Conservation (phyloP, 83 land plant genomes). For the Picea abies region DNA sequence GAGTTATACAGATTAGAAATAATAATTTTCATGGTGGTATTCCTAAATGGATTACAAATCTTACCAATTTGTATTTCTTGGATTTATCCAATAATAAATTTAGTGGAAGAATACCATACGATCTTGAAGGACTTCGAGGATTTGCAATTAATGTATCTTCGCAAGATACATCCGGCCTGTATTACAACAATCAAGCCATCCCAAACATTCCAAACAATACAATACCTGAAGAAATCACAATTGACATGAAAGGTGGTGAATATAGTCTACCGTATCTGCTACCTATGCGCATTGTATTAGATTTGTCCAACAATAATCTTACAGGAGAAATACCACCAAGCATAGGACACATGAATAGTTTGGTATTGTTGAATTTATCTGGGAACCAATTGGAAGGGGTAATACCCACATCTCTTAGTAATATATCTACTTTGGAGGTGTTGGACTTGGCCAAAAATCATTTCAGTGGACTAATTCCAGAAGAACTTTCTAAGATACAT, state of each 20-base stretch:
- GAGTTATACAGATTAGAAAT: neutral
- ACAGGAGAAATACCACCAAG: constrained; percentile 52
- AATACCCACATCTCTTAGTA: constrained; percentile 44
- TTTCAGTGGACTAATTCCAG: constrained; percentile 52
- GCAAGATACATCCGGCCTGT: too few species aligned
- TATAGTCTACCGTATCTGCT: neutral
- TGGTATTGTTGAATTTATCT: constrained; percentile 60
- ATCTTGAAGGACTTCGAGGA: constrained; percentile 20
- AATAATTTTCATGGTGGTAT: neutral
- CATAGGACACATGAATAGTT: constrained; percentile 43
- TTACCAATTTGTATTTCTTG: neutral
- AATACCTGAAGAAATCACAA: neutral
- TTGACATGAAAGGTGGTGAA: neutral
- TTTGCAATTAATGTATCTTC: constrained; percentile 16
- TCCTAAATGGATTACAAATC: neutral
- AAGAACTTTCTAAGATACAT: constrained; percentile 21
- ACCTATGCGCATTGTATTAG: constrained; percentile 7
- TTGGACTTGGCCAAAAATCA: constrained; percentile 46
- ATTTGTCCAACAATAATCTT: constrained; percentile 39
- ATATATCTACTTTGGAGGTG: constrained; percentile 31
- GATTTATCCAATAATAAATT: neutral
- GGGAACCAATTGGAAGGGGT: constrained; percentile 56
- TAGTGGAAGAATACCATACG: neutral
- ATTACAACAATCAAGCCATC: neutral
- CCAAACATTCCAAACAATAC: neutral